Conservation (phyloP, 2,329 filamentous ascomycete species). For the Aspergillus tubingensis region DNA sequence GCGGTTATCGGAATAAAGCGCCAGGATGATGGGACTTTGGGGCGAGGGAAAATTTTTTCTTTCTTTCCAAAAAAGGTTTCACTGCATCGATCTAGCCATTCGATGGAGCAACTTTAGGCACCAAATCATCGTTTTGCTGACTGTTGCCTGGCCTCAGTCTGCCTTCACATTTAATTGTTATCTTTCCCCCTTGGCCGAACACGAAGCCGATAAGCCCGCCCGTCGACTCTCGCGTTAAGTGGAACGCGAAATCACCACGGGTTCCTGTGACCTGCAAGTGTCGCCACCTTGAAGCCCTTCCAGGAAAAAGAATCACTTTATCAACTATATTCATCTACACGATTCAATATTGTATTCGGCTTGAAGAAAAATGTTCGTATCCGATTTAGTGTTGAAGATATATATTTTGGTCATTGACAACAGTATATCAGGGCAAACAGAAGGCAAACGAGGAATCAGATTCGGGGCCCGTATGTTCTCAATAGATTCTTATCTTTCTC, state of each 20-base stretch:
- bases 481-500: background rate
- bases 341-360: background rate
- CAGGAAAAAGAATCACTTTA: background rate
- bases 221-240: conserved; percentile 39
- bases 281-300: background rate
- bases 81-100: conserved; percentile 3
- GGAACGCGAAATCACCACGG: conserved; percentile 44
- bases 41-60: conserved; percentile 13
- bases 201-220: conserved; percentile 18
- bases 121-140: conserved; percentile 10
- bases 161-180: background rate
- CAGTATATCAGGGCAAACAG: conserved; percentile 27
- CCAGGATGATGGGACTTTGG: conserved; percentile 12
- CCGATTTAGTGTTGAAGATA: background rate
- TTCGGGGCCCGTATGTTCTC: conserved; percentile 49
- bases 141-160: background rate
- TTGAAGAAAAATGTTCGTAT: conserved; percentile 18
- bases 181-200: conserved; percentile 6
- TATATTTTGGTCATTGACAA: conserved; percentile 8
- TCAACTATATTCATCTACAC: background rate
- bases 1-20: background rate
- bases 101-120: conserved; percentile 9
- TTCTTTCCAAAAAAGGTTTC: background rate
- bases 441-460: conserved; percentile 36
- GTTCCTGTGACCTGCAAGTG: conserved; percentile 31